Conservation (phyloP, 75 land plant species). For the Adiantum capillusveneris region DNA sequence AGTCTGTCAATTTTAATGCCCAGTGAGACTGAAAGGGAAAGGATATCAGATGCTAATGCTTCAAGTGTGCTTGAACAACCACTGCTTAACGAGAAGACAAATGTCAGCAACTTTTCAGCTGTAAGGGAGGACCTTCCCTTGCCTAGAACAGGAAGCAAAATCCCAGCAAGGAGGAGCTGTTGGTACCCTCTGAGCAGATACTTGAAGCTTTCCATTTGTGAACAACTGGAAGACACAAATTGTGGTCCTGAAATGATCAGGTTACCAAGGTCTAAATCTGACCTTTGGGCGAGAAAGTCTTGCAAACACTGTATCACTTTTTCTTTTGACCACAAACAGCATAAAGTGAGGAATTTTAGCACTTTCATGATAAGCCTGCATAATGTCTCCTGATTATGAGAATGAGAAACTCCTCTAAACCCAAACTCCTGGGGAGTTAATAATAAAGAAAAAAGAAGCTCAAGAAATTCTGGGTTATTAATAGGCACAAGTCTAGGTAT, state of each 20-base stretch:
- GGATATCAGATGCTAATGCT: conserved; percentile 23
- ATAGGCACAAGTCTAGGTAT: conserved; percentile 11
- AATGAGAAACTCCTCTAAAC: conserved; percentile 6
- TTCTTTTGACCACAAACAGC: conserved; percentile 11
- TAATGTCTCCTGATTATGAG: conserved; percentile 18
- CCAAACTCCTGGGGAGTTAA: conserved; percentile 25
- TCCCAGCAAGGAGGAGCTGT: conserved; percentile 25
- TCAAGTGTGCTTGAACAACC: conserved; percentile 19
- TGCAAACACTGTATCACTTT: conserved; percentile 15
- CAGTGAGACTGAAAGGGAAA: conserved; percentile 20
- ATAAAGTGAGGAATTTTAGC: conserved; percentile 8
- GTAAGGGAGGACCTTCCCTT: conserved; percentile 12
- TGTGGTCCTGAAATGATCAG: background rate
- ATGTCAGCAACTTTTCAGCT: conserved; percentile 20
- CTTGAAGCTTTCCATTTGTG: conserved; percentile 13
- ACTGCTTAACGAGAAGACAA: conserved; percentile 11
- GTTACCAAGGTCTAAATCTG: conserved; percentile 12
- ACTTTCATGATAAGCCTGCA: conserved; percentile 20
- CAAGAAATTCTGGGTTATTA: conserved; percentile 10
- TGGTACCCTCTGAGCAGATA: conserved; percentile 33
- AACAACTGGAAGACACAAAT: conserved; percentile 1
- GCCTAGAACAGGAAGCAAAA: conserved; percentile 24
- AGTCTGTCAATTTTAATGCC: conserved; percentile 22
- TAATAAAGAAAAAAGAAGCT: conserved; percentile 16
- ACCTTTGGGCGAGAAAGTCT: conserved; percentile 7